A percentile compares a stretch with the other conserved stretches of the same genome.
Conservation (phyloP, 495 filamentous ascomycete species). For the Penicillium chermesinum region DNA sequence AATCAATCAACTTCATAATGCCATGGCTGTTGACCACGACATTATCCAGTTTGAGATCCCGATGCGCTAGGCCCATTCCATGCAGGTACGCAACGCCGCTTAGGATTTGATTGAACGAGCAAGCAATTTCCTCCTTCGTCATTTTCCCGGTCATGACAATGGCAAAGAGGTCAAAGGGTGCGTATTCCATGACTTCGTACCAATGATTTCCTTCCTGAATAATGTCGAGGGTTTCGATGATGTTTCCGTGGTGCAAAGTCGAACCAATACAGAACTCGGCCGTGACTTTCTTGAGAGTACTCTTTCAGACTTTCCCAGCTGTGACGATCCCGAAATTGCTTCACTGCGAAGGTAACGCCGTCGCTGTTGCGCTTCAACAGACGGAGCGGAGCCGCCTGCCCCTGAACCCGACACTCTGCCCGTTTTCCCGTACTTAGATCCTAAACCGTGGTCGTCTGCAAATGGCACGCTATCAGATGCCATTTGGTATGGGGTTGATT, state of each 20-base stretch:
- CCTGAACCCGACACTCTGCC: conserved; percentile 91
- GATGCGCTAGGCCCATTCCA: conserved; percentile 90
- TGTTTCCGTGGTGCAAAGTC: conserved; percentile 94
- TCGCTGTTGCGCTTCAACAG: conserved; percentile 90
- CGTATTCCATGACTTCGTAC: conserved; percentile 99
- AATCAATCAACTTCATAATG: conserved; percentile 99
- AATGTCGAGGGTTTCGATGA: conserved; percentile 97
- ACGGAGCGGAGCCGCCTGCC: conserved; percentile 89
- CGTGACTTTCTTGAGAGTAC: conserved; percentile 98
- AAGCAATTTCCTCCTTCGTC: conserved; percentile 83
- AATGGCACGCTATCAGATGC: conserved; percentile 71
- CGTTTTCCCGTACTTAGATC: conserved; percentile 90
- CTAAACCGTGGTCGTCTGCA: conserved; percentile 85
- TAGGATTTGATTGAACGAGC: conserved; percentile 90
- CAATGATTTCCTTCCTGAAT: conserved; percentile 90
- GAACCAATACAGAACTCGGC: conserved; percentile 98
- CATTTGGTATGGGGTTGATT: conserved; percentile 54
- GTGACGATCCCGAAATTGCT: conserved; percentile 92
- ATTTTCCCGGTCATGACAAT: conserved; percentile 99
- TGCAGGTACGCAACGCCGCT: conserved; percentile 97
- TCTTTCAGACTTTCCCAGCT: conserved; percentile 90
- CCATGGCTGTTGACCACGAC: conserved; percentile 94
- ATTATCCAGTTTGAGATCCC: conserved; percentile 96
- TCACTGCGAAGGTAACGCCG: conserved; percentile 90
- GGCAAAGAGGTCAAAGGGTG: conserved; percentile 94